Conservation (phyloP, 495 filamentous ascomycete genomes). For the Apodospora peruviana region DNA sequence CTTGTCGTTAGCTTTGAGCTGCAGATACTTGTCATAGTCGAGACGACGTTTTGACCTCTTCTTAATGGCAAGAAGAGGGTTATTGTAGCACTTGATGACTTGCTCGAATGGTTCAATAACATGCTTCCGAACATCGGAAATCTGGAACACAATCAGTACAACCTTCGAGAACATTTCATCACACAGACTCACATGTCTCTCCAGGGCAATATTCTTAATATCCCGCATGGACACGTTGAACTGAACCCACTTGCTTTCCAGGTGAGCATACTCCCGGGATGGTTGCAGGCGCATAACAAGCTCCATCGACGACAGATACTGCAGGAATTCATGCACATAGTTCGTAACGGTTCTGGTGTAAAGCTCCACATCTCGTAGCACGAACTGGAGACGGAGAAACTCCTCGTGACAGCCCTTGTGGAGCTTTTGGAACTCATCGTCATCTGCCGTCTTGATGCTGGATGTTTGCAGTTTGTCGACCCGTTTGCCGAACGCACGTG, state of each 20-base stretch:
- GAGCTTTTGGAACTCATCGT: slow-evolving; percentile 69
- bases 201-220: slow-evolving; percentile 67
- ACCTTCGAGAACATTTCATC: not conserved
- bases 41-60: slow-evolving; percentile 85
- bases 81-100: slow-evolving; percentile 72
- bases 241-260: slow-evolving; percentile 86
- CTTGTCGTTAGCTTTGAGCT: slow-evolving; percentile 62
- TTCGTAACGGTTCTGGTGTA: slow-evolving; percentile 68
- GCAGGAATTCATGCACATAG: slow-evolving; percentile 67
- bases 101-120: slow-evolving; percentile 84
- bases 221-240: slow-evolving; percentile 78
- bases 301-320: slow-evolving; percentile 66
- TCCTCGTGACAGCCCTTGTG: slow-evolving; percentile 79
- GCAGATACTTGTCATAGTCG: slow-evolving; percentile 67
- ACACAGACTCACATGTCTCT: slow-evolving; percentile 70
- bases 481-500: slow-evolving; percentile 80
- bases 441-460: slow-evolving; percentile 67
- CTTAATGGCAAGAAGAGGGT: slow-evolving; percentile 78
- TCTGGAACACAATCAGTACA: slow-evolving; percentile 37
- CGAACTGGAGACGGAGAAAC: slow-evolving; percentile 82
- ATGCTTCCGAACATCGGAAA: slow-evolving; percentile 67
- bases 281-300: slow-evolving; percentile 53
- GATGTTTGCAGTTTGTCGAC: slow-evolving; percentile 63
- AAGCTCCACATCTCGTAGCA: slow-evolving; percentile 81
- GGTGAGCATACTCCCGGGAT: slow-evolving; percentile 59